phyloP scores from a whole-genome alignment of 176 grass and related monocot species.

The Oryza rufipogon region DNA sequence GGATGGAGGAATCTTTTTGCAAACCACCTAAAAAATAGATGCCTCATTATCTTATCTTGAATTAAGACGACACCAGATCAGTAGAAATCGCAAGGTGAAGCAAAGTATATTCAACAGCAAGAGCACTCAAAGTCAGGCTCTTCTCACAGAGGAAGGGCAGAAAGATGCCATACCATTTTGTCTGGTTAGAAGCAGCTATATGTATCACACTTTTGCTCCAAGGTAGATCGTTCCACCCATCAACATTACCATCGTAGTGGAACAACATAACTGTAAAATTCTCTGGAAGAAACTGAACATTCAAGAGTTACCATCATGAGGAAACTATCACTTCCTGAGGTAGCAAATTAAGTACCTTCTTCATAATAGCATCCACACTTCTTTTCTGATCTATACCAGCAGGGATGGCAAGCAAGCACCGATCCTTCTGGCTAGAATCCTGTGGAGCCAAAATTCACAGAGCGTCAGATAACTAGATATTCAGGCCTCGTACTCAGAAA shows the following conservation, averaged over 20 bases:
- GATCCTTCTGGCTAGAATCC: constrained; percentile 49
- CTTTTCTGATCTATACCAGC: constrained; percentile 84
- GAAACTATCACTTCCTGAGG: constrained; percentile 23
- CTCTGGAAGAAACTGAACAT: constrained; percentile 95
- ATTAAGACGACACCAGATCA: constrained; percentile 27
- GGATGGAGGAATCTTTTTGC: constrained; percentile 97
- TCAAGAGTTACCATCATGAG: constrained; percentile 49
- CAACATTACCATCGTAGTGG: constrained; percentile 95
- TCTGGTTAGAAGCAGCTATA: constrained; percentile 81
- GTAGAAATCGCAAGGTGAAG: background rate
- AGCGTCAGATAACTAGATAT: constrained; percentile 37
- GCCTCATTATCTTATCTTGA: constrained; percentile 25
- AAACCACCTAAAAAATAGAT: constrained; percentile 79
- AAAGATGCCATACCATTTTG: constrained; percentile 71
- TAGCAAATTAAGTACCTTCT: constrained; percentile 64
- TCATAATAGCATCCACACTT: constrained; percentile 82
- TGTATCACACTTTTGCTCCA: constrained; percentile 95
- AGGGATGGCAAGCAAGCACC: constrained; percentile 75
- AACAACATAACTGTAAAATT: constrained; percentile 95
- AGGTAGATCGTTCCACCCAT: constrained; percentile 76
- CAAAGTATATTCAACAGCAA: constrained; percentile 4
- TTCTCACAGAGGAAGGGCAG: constrained; percentile 29
- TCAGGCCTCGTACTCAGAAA: constrained; percentile 4
- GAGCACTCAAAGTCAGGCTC: constrained; percentile 2
- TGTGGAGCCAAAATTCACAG: constrained; percentile 24